Percentiles rank a stretch among this genome's conserved stretches.
These are phyloP conservation scores for Helminthosporium solani DNA, from an alignment of 2,329 filamentous ascomycete genomes.

Conservation along the genomic window DNA sequence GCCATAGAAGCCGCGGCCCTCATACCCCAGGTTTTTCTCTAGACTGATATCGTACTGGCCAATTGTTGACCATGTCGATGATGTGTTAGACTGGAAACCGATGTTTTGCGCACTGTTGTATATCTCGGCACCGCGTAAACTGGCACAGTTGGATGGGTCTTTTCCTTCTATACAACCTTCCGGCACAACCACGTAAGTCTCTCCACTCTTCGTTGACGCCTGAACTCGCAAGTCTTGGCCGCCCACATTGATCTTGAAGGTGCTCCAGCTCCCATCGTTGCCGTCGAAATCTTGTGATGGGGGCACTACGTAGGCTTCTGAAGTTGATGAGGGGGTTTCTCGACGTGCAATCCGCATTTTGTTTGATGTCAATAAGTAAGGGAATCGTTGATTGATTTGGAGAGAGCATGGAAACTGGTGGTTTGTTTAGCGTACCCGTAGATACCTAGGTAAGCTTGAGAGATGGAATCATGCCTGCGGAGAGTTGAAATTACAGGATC, in stretches of 20 bases:
- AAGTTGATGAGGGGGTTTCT: conserved; percentile 12
- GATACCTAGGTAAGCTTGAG: too few relatives aligned
- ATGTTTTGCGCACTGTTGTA: conserved; percentile 31
- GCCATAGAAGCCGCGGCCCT: conserved; percentile 31
- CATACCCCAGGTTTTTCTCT: conserved; percentile 32
- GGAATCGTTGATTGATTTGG: not conserved
- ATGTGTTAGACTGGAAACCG: conserved; percentile 34
- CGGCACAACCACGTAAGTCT: conserved; percentile 35
- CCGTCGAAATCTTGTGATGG: conserved; percentile 41
- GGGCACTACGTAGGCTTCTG: conserved; percentile 34
- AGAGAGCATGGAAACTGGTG: not conserved
- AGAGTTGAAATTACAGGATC: too few relatives aligned
- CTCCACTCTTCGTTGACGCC: conserved; percentile 35
- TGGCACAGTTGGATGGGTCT: conserved; percentile 32
- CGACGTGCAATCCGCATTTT: conserved; percentile 24
- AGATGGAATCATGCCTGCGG: too few relatives aligned
- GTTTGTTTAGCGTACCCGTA: too few relatives aligned
- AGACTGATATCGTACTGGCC: conserved; percentile 34
- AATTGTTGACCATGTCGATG: conserved; percentile 36
- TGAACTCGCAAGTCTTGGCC: conserved; percentile 42
- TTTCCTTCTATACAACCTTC: conserved; percentile 35
- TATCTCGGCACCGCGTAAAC: conserved; percentile 30
- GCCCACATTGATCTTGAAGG: conserved; percentile 44
- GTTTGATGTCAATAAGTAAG: conserved; percentile 10
- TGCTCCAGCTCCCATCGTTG: conserved; percentile 46